phyloP scores from a whole-genome alignment of 2,329 filamentous ascomycete species.

The Myrmaecium sp. region DNA sequence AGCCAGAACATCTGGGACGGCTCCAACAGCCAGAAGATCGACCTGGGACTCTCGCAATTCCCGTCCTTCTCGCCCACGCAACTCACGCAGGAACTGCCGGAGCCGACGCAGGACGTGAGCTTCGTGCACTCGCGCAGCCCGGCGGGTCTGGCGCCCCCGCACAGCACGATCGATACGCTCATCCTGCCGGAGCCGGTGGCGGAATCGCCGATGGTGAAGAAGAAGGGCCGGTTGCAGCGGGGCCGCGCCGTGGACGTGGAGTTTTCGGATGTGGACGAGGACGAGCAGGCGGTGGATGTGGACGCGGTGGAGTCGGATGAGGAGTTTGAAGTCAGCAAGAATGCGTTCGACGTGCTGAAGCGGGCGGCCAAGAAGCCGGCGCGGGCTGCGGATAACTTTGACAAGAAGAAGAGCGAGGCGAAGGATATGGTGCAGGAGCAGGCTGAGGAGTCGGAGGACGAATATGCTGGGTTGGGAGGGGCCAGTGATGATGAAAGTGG shows the following conservation, averaged over 20 bases:
- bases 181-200: slow-evolving; percentile 27
- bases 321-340: slow-evolving; percentile 22
- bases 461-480: slow-evolving; percentile 88
- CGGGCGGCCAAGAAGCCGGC: slow-evolving; percentile 43
- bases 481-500: slow-evolving; percentile 72
- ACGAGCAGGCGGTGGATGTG: slow-evolving; percentile 11
- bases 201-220: slow-evolving; percentile 50
- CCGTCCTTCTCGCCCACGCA: slow-evolving; percentile 35
- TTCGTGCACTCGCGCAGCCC: slow-evolving; percentile 55
- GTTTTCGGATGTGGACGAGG: slow-evolving; percentile 30
- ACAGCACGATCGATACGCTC: slow-evolving; percentile 51
- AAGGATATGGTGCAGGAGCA: slow-evolving; percentile 77
- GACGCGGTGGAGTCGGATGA: slow-evolving; percentile 12
- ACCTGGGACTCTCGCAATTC: slow-evolving; percentile 17
- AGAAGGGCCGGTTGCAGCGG: slow-evolving; percentile 40
- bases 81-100: slow-evolving; percentile 48
- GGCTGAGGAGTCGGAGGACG: slow-evolving; percentile 93
- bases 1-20: no score
- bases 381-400: slow-evolving; percentile 36
- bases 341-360: slow-evolving; percentile 55
- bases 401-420: slow-evolving; percentile 76
- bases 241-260: slow-evolving; percentile 22
- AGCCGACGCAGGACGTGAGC: slow-evolving; percentile 67
- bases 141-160: slow-evolving; percentile 30
- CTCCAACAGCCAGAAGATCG: slow-evolving; percentile 17